These are phyloP conservation scores for Blastobotrys raffinosifermentans DNA, from an alignment of 1,139 yeast genomes.

Conservation along the genomic window DNA sequence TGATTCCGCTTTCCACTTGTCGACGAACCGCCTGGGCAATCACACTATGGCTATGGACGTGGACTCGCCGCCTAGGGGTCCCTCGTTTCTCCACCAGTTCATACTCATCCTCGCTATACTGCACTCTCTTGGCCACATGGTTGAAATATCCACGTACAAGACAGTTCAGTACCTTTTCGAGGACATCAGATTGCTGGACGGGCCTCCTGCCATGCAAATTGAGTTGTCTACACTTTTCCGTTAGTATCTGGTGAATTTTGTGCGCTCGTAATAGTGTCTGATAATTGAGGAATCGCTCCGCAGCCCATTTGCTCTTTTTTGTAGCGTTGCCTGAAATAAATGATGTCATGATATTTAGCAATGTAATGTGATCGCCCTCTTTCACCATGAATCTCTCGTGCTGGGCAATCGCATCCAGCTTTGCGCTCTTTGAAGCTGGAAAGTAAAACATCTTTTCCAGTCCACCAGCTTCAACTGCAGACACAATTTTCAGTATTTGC, in stretches of 20 bases:
- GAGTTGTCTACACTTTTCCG: neutral
- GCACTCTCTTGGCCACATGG: conserved; percentile 6
- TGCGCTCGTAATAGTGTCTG: conserved; percentile 62
- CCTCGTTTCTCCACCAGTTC: conserved; percentile 1
- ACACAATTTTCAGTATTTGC: conserved; percentile 72
- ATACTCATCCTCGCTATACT: neutral
- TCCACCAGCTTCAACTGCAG: conserved; percentile 68
- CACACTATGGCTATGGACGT: neutral
- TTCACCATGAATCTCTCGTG: conserved; percentile 65
- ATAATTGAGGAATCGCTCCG: conserved; percentile 68
- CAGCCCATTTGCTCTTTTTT: conserved; percentile 57
- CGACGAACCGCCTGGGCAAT: neutral
- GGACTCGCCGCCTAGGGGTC: neutral
- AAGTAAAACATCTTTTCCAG: conserved; percentile 62
- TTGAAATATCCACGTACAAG: conserved; percentile 5
- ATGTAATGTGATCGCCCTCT: conserved; percentile 84
- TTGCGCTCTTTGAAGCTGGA: conserved; percentile 72
- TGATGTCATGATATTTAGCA: conserved; percentile 72
- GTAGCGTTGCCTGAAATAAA: conserved; percentile 44
- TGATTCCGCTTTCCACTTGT: neutral
- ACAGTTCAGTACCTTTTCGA: neutral
- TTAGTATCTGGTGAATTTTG: neutral
- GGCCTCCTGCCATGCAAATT: neutral
- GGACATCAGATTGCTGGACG: neutral
- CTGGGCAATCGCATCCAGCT: conserved; percentile 40